Conservation (phyloP, 805 yeast genomes). For the Myxozyma neglecta region DNA sequence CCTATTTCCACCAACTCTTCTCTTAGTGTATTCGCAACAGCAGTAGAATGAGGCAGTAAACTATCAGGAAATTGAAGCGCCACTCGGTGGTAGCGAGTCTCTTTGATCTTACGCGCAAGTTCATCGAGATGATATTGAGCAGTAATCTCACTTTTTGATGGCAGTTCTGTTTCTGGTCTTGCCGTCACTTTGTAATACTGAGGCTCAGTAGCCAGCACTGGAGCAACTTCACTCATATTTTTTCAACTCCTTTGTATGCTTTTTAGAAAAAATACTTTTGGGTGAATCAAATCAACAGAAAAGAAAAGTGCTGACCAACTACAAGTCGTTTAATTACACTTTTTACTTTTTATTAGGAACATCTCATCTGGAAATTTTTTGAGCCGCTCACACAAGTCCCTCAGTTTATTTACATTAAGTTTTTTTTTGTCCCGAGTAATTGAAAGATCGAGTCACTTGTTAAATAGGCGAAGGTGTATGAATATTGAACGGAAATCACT, state of each 20-base stretch:
- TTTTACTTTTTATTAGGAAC: background rate
- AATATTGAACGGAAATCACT: background rate
- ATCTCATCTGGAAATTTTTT: background rate
- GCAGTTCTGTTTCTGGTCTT: slow-evolving; percentile 10
- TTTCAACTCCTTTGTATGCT: background rate
- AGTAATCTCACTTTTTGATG: slow-evolving; percentile 41
- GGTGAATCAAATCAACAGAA: background rate
- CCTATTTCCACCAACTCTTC: slow-evolving; percentile 23
- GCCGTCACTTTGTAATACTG: slow-evolving; percentile 53
- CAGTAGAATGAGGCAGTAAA: slow-evolving; percentile 74
- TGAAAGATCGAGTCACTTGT: background rate
- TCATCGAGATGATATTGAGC: slow-evolving; percentile 48
- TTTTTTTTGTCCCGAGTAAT: background rate
- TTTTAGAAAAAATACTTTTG: background rate
- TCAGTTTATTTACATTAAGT: background rate
- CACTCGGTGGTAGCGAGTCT: slow-evolving; percentile 43
- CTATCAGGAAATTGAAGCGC: slow-evolving; percentile 91
- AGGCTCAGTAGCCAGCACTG: slow-evolving; percentile 72
- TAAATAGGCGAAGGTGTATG: background rate
- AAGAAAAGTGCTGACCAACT: background rate
- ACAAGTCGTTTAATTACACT: background rate
- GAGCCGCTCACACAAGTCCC: background rate
- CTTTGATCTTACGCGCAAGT: slow-evolving; percentile 30
- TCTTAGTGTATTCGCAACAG: slow-evolving; percentile 52
- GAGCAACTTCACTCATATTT: slow-evolving; percentile 46